These are phyloP conservation scores for Sporothrix curviconia DNA, from an alignment of 2,329 filamentous ascomycete species.

Conservation along the genomic window DNA sequence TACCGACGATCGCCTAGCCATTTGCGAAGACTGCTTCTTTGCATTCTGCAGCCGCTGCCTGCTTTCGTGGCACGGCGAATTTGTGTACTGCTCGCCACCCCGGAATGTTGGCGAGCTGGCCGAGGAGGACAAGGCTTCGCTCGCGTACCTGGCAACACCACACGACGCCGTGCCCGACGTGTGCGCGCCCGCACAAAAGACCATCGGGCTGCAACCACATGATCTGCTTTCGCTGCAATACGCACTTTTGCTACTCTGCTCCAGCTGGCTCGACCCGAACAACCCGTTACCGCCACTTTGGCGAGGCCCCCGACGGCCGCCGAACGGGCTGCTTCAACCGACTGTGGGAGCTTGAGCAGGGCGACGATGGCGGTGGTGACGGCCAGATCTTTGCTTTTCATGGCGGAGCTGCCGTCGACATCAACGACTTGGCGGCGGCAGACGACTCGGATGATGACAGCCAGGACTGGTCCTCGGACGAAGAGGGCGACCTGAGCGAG, in stretches of 20 bases:
- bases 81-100: slow-evolving; percentile 60
- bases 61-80: slow-evolving; percentile 89
- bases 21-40: slow-evolving; percentile 84
- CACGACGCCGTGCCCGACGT: slow-evolving; percentile 85
- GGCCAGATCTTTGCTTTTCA: slow-evolving; percentile 27
- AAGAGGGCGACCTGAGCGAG: too few species aligned
- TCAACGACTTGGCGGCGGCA: slow-evolving; percentile 20
- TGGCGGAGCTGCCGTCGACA: slow-evolving; percentile 29
- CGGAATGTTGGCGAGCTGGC: slow-evolving; percentile 44
- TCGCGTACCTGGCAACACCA: slow-evolving; percentile 76
- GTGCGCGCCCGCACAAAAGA: slow-evolving; percentile 82
- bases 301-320: slow-evolving; percentile 48
- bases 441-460: not conserved
- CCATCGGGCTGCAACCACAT: slow-evolving; percentile 95
- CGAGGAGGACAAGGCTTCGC: slow-evolving; percentile 71
- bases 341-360: slow-evolving; percentile 82
- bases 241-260: slow-evolving; percentile 92
- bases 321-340: slow-evolving; percentile 70
- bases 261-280: slow-evolving; percentile 69
- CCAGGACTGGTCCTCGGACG: too few species aligned
- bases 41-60: slow-evolving; percentile 71
- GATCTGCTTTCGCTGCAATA: slow-evolving; percentile 82
- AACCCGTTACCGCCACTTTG: slow-evolving; percentile 91
- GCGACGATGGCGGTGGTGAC: slow-evolving; percentile 57
- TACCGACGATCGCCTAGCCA: slow-evolving; percentile 59